Evolutionary conservation across 345 rosid species (phyloP), one percentile per base, ranked within the genome.

Genomic region (Salix arbutifolia): DNA sequence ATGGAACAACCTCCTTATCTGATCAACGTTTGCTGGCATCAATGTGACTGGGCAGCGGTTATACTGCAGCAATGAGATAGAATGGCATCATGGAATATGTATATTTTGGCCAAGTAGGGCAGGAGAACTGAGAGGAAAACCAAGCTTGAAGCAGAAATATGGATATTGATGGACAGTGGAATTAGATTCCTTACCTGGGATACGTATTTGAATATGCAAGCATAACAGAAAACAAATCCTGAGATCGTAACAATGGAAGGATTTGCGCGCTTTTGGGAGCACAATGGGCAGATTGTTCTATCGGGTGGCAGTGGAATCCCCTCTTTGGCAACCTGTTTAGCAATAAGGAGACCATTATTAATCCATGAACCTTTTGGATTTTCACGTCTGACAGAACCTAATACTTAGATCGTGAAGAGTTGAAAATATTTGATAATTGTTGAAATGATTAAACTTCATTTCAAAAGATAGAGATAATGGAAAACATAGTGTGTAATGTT

Each of bases 161-260:
- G 3, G 23, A 52, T 52, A 7, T 52, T 52, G 21, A 69, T 3
- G 1, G 21, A 69, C 33, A 56, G 44, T 35, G 46, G 68, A 48
- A 53, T 65, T 69, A 68, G 81, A 83, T 66, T 72, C 77, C 87
- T 87, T 37, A 96, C 99, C 97, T 94, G 92, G 50, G 95, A 78
- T 71, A 92, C 81, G 73, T 93, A 96, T 86, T 96, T 96, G 86
- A 92, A 94, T 70, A 96, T 87, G 89, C 99, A 93, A 71, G 98
- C 82, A 76, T 96, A 96, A 79, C 98, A 96, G 91, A 88, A 92
- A 73, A 96, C 99, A 82, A 96, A 96, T 69, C 99, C 99, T 0
- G 98, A 96, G 78, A 88, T 87, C 18, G 95, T 93, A 73, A 96
- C 97, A 52, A 87, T 97, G 23, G 99, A 93, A 40, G 98, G 98